Evolutionary conservation across 2,329 filamentous ascomycete genomes (phyloP).

Genomic region (Fusarium duplospermum): DNA sequence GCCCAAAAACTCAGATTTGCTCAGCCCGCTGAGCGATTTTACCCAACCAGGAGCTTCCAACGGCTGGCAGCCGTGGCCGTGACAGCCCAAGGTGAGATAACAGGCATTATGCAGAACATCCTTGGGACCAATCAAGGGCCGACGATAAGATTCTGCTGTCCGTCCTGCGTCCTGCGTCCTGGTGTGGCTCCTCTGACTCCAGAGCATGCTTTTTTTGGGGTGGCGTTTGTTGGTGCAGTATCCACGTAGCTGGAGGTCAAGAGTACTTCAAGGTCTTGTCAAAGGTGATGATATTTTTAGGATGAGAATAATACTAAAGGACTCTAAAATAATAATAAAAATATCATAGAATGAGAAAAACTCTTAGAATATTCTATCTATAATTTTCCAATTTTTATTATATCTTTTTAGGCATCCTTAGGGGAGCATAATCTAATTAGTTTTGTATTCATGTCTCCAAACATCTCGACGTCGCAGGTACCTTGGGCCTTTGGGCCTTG

Average conservation of each 20-base stretch:
- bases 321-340: neutral
- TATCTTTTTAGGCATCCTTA: neutral
- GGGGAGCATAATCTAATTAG: neutral
- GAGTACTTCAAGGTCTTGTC: neutral
- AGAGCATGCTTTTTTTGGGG: constrained; percentile 37
- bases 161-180: constrained; percentile 19
- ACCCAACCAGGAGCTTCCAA: constrained; percentile 32
- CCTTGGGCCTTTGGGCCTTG: neutral
- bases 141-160: constrained; percentile 45
- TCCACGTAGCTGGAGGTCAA: neutral
- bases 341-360: neutral
- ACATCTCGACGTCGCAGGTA: neutral
- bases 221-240: constrained; percentile 27
- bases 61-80: constrained; percentile 31
- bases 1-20: constrained; percentile 32
- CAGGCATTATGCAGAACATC: constrained; percentile 51
- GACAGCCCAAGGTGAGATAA: constrained; percentile 43
- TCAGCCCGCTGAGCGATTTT: constrained; percentile 40
- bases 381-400: neutral
- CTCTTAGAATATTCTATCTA: neutral
- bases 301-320: neutral
- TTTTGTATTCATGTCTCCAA: neutral
- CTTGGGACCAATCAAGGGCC: constrained; percentile 42
- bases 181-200: constrained; percentile 25
- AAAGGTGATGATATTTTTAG: neutral